Conservation (phyloP, 768 basidiomycete genomes). For the Exidia glandulosa region DNA sequence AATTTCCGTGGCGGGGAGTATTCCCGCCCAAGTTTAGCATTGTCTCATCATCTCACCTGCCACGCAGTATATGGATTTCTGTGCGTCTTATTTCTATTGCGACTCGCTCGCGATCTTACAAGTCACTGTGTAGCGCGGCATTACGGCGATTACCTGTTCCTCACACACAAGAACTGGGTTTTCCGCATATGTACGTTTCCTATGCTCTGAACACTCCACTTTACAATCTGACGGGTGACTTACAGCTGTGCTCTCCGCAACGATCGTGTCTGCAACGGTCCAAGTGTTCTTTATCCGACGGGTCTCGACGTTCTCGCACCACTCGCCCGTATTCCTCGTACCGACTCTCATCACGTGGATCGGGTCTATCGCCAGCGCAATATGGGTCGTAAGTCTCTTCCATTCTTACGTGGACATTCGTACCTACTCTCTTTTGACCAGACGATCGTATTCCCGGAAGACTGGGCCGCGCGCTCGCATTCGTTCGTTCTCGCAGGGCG, state of each 20-base stretch:
- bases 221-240: neutral
- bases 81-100: neutral
- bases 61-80: neutral
- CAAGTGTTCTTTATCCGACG: neutral
- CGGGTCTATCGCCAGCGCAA: neutral
- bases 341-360: neutral
- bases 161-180: neutral
- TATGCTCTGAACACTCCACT: neutral
- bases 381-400: too few relatives aligned
- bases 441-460: neutral
- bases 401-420: too few relatives aligned
- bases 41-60: neutral
- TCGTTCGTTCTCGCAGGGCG: neutral
- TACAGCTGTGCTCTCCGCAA: neutral
- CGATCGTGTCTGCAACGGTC: neutral
- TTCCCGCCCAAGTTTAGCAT: neutral
- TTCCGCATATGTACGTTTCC: neutral
- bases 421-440: too few relatives aligned
- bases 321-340: neutral
- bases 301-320: neutral
- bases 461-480: neutral
- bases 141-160: neutral
- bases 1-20: too few relatives aligned
- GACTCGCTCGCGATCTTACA: neutral
- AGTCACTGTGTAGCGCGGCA: neutral